Evolutionary conservation across 805 yeast species (phyloP).

Genomic region (Wickerhamomyces subpelliculosus): DNA sequence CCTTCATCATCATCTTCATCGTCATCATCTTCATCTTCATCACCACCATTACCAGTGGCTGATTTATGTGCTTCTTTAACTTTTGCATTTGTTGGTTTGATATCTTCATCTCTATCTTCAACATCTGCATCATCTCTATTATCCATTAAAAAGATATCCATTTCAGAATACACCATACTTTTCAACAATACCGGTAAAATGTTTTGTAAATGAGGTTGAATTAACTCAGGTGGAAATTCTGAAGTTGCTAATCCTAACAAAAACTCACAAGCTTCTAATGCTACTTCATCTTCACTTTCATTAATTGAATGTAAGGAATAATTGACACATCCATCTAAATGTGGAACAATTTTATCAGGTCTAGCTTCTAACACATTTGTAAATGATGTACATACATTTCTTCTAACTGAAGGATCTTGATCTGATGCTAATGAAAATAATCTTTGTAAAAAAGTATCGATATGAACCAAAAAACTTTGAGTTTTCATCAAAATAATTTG

Average conservation of each 20-base stretch:
- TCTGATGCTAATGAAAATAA: constrained; percentile 69
- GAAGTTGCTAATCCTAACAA: constrained; percentile 64
- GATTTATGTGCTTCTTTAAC: constrained; percentile 34
- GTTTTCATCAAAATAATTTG: constrained; percentile 65
- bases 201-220: constrained; percentile 49
- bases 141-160: constrained; percentile 65
- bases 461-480: constrained; percentile 53
- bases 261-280: constrained; percentile 91
- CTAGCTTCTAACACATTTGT: constrained; percentile 62
- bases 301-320: constrained; percentile 78
- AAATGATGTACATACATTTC: constrained; percentile 74
- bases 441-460: constrained; percentile 59
- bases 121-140: constrained; percentile 67
- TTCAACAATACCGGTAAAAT: constrained; percentile 74
- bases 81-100: constrained; percentile 74
- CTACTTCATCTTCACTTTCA: constrained; percentile 59
- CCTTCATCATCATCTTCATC: constrained; percentile 71
- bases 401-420: constrained; percentile 50
- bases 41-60: constrained; percentile 28
- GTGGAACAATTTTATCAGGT: constrained; percentile 76
- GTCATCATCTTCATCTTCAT: constrained; percentile 53
- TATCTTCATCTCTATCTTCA: constrained; percentile 83
- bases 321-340: constrained; percentile 77
- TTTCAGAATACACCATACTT: constrained; percentile 85
- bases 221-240: constrained; percentile 44